Base-by-base conservation (phyloP, 129 eudicot genomes). In the Pulicaria dysenterica region DNA sequence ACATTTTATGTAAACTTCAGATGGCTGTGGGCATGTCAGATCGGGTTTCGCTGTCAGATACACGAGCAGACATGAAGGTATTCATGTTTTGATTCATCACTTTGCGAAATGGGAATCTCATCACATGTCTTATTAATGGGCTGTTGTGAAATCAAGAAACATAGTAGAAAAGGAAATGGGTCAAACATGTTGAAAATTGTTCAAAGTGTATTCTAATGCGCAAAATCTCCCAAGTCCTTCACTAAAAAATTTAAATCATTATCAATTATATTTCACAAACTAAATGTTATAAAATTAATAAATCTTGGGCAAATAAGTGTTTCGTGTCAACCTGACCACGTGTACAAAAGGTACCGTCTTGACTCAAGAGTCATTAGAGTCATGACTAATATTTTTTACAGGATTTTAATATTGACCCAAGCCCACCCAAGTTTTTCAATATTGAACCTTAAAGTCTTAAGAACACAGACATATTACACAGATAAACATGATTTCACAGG, bases 1-100 rank as follows among this genome's bases (percentile, higher is more conserved):
- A 59, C 40, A 11, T 31, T 57, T 46, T 72, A 53, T 69, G 37
- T 69, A 55, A 74, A 59, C 79, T 86, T 72, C 91, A 90, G 99
- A 94, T 94, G 99, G 97, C 96, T 71, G 99, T 80, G 44, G 94
- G 91, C 73, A 94, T 94, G 91, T 90, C 97, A 15, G 95, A 90
- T 36, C 77, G 95, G 42, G 79, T 83, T 40, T 79, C 81, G 79
- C 95, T 88, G 62, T 74, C 85, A 67, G 95, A 88, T 88, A 72
- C 85, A 67, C 88, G 96, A 36, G 73, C 86, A 76, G 98, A 90
- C 74, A 83, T 86, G 91, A 94, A 85, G 97, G 97, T 87, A 81
- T 73, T 49, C 2, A 55, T 78, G 39, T 72, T 60, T 54, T 47
- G 41, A 47, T 73, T 47, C 45, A 57, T 79, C 41, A 53, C 57